Percentiles rank a stretch among this genome's conserved stretches.
These are phyloP conservation scores for Ilyonectria destructans DNA, from an alignment of 2,329 filamentous ascomycete genomes.

Conservation along the genomic window DNA sequence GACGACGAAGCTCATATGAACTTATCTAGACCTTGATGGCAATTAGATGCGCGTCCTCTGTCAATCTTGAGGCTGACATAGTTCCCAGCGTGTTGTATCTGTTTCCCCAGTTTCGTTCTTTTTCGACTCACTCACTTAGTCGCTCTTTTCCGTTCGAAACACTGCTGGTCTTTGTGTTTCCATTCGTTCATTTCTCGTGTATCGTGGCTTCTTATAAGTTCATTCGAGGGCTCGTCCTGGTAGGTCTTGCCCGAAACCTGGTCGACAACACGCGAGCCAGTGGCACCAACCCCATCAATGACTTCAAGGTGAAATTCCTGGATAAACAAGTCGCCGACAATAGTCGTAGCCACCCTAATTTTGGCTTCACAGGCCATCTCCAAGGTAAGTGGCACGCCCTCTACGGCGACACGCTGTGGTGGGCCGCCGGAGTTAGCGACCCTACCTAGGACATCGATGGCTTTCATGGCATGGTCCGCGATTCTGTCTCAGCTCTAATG, in stretches of 20 bases:
- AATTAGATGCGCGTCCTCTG: too few species aligned
- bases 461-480: constrained; percentile 60
- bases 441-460: constrained; percentile 49
- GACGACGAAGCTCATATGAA: neutral
- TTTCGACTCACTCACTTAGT: neutral
- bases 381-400: constrained; percentile 58
- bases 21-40: neutral
- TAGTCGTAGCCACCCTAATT: constrained; percentile 56
- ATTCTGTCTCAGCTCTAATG: constrained; percentile 55
- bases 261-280: constrained; percentile 58
- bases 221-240: constrained; percentile 14
- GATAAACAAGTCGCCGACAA: constrained; percentile 57
- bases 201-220: constrained; percentile 12
- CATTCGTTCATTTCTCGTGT: neutral
- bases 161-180: neutral
- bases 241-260: neutral
- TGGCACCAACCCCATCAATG: constrained; percentile 55
- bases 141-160: neutral
- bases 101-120: neutral
- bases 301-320: constrained; percentile 50
- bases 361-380: constrained; percentile 57
- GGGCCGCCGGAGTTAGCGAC: constrained; percentile 53
- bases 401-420: constrained; percentile 55
- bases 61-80: neutral
- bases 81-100: neutral